These are phyloP conservation scores for Salvia hispanica DNA, from an alignment of 257 asterid species.

Conservation along the genomic window DNA sequence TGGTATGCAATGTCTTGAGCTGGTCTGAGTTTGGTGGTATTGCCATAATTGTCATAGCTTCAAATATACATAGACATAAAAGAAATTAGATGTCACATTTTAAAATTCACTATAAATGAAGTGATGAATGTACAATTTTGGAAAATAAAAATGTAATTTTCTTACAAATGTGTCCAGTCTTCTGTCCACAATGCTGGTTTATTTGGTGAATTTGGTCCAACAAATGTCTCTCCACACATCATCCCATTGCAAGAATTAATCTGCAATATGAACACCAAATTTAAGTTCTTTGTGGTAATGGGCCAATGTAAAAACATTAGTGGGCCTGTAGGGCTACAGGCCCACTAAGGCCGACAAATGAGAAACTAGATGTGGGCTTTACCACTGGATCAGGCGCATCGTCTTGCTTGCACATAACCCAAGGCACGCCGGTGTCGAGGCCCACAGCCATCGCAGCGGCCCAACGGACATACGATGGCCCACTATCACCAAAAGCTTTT, in stretches of 20 bases:
- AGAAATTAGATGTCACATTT: background rate
- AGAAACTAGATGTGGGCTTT: slow-evolving; percentile 1
- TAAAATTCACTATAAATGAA: too few relatives aligned
- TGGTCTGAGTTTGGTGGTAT: slow-evolving; percentile 52
- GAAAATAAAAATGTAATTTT: background rate
- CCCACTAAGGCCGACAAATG: background rate
- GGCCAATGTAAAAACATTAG: background rate
- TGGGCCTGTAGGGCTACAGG: background rate
- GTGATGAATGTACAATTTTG: too few relatives aligned
- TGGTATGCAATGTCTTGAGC: slow-evolving; percentile 78
- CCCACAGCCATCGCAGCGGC: slow-evolving; percentile 86
- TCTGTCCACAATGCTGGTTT: slow-evolving; percentile 97
- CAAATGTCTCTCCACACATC: slow-evolving; percentile 82
- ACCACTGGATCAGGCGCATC: slow-evolving; percentile 95
- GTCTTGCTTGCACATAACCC: slow-evolving; percentile 96
- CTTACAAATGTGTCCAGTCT: slow-evolving; percentile 94
- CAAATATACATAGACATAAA: background rate
- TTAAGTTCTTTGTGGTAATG: too few relatives aligned
- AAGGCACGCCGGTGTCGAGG: slow-evolving; percentile 82
- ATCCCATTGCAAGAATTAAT: slow-evolving; percentile 87
- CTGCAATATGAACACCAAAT: slow-evolving; percentile 38
- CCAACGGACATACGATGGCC: slow-evolving; percentile 76
- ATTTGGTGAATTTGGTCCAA: slow-evolving; percentile 85
- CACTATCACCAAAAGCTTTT: slow-evolving; percentile 44
- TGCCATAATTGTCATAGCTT: slow-evolving; percentile 77